Evolutionary conservation across 495 filamentous ascomycete genomes (phyloP), one percentile per base, ranked within the genome.

Genomic region (Aspergillus homomorphus): DNA sequence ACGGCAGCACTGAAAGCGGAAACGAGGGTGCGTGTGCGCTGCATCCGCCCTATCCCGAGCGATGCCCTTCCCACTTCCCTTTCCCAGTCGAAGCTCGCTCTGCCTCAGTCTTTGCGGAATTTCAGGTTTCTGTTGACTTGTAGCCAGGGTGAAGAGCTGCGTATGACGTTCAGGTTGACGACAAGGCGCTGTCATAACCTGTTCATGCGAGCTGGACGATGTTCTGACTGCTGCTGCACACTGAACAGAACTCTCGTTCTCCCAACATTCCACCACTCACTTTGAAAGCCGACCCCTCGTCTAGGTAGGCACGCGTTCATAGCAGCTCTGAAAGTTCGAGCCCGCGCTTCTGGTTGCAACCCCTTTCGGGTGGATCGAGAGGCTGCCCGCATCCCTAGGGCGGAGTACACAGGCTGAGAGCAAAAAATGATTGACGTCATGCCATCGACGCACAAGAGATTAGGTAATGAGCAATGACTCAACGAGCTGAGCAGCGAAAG

Each of bases 1-100:
- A 66, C 63, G 24, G 22, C 63, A 48, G 44, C 57, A 12, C 63
- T 55, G 63, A 19, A 66, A 66, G 59, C 63, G 63, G 63, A 62
- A 54, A 22, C 7, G 9, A 26, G 12, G 3, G 1, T 30, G 21
- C 33, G 33, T 14, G 46, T n/a, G 15, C 28, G 48, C 48, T n/a
- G 15, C 18, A 19, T 46, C 45, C 45, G 45, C 45, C 45, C 19
- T 20, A 21, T n/a, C 45, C 19, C 18, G 19, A 23, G 1, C 1
- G 41, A 1, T n/a, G n/a, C 33, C 33, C 33, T 38, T 38, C 33
- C 33, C 8, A 38, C 8, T 38, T 12, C 33, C 12, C 33, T 2
- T 12, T 5, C 12, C 7, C 33, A 38, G 33, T n/a, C n/a, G n/a
- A n/a, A n/a, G n/a, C n/a, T n/a, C n/a, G n/a, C 33, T 38, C 33